Percentiles rank a stretch among this genome's conserved stretches.
phyloP scores from a whole-genome alignment of 1,284 basidiomycete genomes.

The Lignosus rhinocerotis region DNA sequence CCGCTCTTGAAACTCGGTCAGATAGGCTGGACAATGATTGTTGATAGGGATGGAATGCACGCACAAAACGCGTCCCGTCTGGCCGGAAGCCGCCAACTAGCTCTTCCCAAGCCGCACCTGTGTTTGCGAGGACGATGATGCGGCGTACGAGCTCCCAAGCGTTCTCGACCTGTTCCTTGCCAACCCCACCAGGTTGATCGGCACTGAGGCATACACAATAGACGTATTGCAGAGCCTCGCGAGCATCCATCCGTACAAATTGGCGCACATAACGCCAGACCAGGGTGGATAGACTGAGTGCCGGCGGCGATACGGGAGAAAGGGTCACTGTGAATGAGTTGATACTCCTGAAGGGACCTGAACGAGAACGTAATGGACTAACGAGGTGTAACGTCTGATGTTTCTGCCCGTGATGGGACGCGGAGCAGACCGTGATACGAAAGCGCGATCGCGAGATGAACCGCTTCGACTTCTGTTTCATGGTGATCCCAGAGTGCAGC shows the following conservation, averaged over 20 bases:
- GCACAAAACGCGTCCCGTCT: constrained; percentile 86
- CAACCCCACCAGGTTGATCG: constrained; percentile 71
- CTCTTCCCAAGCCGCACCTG: constrained; percentile 84
- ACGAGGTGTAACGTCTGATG: constrained; percentile 83
- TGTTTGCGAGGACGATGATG: constrained; percentile 85
- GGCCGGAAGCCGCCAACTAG: constrained; percentile 88
- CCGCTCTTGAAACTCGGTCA: constrained; percentile 58
- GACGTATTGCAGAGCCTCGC: constrained; percentile 94
- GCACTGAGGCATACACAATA: constrained; percentile 85
- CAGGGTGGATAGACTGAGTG: constrained; percentile 82
- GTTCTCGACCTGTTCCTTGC: constrained; percentile 81
- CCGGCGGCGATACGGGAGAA: constrained; percentile 61
- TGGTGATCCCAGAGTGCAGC: constrained; percentile 88
- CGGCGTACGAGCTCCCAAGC: constrained; percentile 88
- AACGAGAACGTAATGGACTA: constrained; percentile 35
- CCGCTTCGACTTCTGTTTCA: constrained; percentile 90
- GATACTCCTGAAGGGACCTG: neutral
- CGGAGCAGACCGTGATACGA: constrained; percentile 93
- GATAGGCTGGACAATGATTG: neutral
- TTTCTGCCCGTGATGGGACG: constrained; percentile 75
- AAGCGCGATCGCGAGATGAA: constrained; percentile 91
- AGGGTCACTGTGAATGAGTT: constrained; percentile 53
- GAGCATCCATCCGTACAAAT: constrained; percentile 89
- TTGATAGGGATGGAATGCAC: constrained; percentile 32
- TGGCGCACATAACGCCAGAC: constrained; percentile 93